These are phyloP conservation scores for Cercospora brassicicola DNA, from an alignment of 2,329 filamentous ascomycete genomes.

Conservation along the genomic window DNA sequence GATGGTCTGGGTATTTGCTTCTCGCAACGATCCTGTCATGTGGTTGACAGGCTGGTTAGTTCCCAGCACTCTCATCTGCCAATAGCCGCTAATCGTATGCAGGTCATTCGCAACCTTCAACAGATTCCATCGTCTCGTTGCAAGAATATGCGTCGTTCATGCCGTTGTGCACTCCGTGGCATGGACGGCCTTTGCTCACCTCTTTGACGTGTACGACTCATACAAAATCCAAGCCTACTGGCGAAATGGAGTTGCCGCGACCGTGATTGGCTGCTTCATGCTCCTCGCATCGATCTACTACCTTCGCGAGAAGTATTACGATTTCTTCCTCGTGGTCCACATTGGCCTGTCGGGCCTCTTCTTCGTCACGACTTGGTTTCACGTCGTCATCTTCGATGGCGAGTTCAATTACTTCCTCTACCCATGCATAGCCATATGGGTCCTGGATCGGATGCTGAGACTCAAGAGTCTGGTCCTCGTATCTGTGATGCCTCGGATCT, in stretches of 20 bases:
- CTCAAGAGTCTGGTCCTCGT: conserved; percentile 41
- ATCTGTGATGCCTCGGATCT: conserved; percentile 39
- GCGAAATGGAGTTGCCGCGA: conserved; percentile 52
- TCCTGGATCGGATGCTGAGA: conserved; percentile 52
- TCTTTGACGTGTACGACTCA: conserved; percentile 41
- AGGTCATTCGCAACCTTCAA: conserved; percentile 63
- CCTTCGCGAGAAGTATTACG: conserved; percentile 56
- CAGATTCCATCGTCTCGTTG: conserved; percentile 67
- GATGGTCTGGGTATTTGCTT: conserved; percentile 65
- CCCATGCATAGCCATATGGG: conserved; percentile 53
- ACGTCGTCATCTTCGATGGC: conserved; percentile 56
- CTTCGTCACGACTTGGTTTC: conserved; percentile 53
- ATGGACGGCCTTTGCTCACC: conserved; percentile 48
- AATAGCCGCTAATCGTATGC: not conserved
- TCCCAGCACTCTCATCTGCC: not conserved
- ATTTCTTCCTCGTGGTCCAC: conserved; percentile 53
- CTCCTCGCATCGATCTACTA: conserved; percentile 54
- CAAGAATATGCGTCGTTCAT: conserved; percentile 61
- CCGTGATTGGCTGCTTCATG: conserved; percentile 48
- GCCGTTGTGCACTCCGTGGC: conserved; percentile 63
- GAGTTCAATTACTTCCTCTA: conserved; percentile 55
- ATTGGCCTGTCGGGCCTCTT: conserved; percentile 55
- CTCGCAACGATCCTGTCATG: conserved; percentile 65
- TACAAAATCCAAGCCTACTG: conserved; percentile 50
- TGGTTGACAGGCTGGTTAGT: conserved; percentile 64